Percentiles rank a stretch among this genome's conserved stretches.
These are phyloP conservation scores for Ascochyta koolunga DNA, from an alignment of 2,329 filamentous ascomycete species.

Conservation along the genomic window DNA sequence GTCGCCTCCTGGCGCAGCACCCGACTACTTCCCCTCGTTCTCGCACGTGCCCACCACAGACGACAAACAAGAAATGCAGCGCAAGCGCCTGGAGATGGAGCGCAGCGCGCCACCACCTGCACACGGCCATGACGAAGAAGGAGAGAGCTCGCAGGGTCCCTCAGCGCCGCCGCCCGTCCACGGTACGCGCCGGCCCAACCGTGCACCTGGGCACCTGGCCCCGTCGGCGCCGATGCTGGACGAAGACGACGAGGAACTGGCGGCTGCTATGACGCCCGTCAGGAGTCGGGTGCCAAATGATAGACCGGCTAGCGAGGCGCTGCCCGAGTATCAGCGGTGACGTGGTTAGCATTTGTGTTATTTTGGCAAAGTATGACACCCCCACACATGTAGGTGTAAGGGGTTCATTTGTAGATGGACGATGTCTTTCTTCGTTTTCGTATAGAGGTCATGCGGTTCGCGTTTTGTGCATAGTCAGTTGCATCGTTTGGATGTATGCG, in stretches of 20 bases:
- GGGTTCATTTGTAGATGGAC: neutral
- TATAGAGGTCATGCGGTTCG: neutral
- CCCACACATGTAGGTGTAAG: neutral
- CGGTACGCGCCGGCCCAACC: constrained; percentile 12
- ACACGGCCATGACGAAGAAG: constrained; percentile 26
- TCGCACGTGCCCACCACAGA: constrained; percentile 57
- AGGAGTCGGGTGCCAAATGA: constrained; percentile 16
- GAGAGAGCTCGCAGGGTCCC: constrained; percentile 20
- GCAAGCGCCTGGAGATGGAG: constrained; percentile 49
- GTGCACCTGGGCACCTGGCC: constrained; percentile 13
- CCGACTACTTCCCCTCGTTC: constrained; percentile 40
- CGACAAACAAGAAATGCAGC: constrained; percentile 80
- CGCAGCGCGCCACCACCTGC: constrained; percentile 49
- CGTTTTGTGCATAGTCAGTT: neutral
- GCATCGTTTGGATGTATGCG: too few relatives aligned
- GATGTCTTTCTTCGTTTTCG: constrained; percentile 11
- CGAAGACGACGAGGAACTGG: constrained; percentile 42
- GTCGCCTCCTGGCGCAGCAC: constrained; percentile 25
- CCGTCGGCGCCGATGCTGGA: constrained; percentile 43
- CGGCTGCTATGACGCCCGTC: constrained; percentile 34
- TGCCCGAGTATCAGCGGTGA: constrained; percentile 42
- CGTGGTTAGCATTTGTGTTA: constrained; percentile 1
- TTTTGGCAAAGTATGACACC: neutral
- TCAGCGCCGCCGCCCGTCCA: constrained; percentile 28
- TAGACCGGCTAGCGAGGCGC: constrained; percentile 31